These are phyloP conservation scores for Cruciata laevipes DNA, from an alignment of 257 asterid genomes.

Conservation along the genomic window DNA sequence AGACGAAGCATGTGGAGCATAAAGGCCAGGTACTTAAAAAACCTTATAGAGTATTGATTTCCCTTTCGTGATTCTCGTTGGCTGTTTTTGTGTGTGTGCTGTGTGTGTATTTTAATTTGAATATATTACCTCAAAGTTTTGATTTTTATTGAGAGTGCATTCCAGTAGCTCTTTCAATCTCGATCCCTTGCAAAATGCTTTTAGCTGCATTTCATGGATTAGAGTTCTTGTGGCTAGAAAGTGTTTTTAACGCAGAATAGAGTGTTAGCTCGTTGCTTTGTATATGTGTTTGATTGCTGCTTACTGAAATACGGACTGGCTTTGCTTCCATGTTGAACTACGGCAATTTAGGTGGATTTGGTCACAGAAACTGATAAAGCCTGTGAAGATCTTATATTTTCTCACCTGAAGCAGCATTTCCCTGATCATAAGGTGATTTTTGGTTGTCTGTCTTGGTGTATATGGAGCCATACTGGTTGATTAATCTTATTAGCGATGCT, in stretches of 20 bases:
- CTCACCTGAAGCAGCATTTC: conserved; percentile 45
- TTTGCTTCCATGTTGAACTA: not conserved
- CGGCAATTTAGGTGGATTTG: conserved; percentile 70
- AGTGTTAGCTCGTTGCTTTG: not conserved
- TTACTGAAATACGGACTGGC: not conserved
- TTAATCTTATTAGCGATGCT: not conserved
- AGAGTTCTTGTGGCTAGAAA: not conserved
- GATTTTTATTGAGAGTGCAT: not conserved
- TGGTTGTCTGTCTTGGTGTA: not conserved
- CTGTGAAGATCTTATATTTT: conserved; percentile 78
- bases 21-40: conserved; percentile 53
- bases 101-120: not conserved
- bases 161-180: not conserved
- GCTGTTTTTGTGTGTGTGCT: not conserved
- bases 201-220: conserved; percentile 1
- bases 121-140: not conserved
- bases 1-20: conserved; percentile 73
- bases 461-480: conserved; percentile 7
- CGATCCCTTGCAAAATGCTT: too few relatives aligned
- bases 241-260: not conserved
- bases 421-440: conserved; percentile 68
- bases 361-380: conserved; percentile 93
- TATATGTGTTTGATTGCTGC: not conserved
- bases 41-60: not conserved
- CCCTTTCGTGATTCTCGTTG: not conserved